These are phyloP conservation scores for Penicillium brasilianum DNA, from an alignment of 2,329 filamentous ascomycete species.

Conservation along the genomic window DNA sequence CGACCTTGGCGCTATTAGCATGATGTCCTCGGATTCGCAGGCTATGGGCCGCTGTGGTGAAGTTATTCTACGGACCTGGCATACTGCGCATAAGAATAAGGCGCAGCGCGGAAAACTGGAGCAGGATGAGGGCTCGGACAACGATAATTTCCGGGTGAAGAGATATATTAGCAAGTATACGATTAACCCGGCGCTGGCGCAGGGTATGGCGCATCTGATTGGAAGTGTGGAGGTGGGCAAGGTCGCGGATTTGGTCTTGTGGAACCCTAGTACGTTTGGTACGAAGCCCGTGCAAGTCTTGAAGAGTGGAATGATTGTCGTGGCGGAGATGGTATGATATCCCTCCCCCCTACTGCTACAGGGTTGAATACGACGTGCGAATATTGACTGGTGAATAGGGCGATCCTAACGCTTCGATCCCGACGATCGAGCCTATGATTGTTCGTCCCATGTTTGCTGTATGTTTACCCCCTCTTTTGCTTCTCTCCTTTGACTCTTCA, in stretches of 20 bases:
- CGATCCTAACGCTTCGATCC: slow-evolving; percentile 82
- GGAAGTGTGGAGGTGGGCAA: slow-evolving; percentile 89
- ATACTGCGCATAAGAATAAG: slow-evolving; percentile 98
- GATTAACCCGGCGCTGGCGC: slow-evolving; percentile 87
- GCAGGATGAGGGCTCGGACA: slow-evolving; percentile 78
- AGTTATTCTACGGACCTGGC: slow-evolving; percentile 91
- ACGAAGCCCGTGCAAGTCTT: slow-evolving; percentile 81
- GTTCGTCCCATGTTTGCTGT: slow-evolving; percentile 83
- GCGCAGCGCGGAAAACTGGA: slow-evolving; percentile 74
- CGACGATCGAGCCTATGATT: slow-evolving; percentile 82
- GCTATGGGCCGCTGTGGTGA: slow-evolving; percentile 97
- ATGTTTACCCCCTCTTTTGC: slow-evolving; percentile 25
- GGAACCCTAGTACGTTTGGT: slow-evolving; percentile 84
- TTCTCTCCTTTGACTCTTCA: background rate
- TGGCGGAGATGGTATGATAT: slow-evolving; percentile 74
- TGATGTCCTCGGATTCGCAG: slow-evolving; percentile 96
- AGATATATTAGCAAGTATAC: slow-evolving; percentile 95
- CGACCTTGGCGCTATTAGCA: slow-evolving; percentile 91
- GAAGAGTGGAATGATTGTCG: slow-evolving; percentile 86
- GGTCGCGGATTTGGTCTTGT: slow-evolving; percentile 85
- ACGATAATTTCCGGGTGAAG: slow-evolving; percentile 91
- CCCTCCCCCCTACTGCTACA: background rate
- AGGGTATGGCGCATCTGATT: slow-evolving; percentile 86
- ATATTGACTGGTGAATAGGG: slow-evolving; percentile 55
- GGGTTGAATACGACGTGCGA: background rate